A percentile compares a stretch with the other conserved stretches of the same genome.
Evolutionary conservation across 2,329 filamentous ascomycete species (phyloP).

Genomic region (Alternaria burnsii): DNA sequence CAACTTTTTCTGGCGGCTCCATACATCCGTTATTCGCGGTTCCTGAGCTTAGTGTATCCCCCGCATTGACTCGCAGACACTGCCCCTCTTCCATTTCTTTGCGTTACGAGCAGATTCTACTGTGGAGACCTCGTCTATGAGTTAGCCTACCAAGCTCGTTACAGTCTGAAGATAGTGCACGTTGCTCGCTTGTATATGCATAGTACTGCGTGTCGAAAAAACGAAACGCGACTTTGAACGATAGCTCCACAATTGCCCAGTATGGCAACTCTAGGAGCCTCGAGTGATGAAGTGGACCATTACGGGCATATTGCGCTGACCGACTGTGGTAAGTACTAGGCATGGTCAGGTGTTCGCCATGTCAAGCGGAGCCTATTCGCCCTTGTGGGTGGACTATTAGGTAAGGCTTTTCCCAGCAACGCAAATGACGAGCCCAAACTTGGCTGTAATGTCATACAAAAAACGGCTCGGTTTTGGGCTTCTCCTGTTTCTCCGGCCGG

Average conservation of each 20-base stretch:
- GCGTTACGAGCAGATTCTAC: conserved; percentile 28
- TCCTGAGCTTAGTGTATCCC: conserved; percentile 30
- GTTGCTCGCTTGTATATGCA: conserved; percentile 14
- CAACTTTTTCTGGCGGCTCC: conserved; percentile 17
- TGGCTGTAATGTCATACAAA: conserved; percentile 40
- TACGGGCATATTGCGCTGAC: conserved; percentile 32
- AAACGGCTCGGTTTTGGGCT: conserved; percentile 25
- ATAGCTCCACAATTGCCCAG: conserved; percentile 14
- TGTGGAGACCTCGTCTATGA: conserved; percentile 24
- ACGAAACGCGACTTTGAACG: conserved; percentile 9
- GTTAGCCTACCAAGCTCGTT: conserved; percentile 24
- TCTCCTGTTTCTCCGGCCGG: conserved; percentile 48
- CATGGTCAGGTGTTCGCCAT: conserved; percentile 38
- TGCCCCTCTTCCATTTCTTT: conserved; percentile 29
- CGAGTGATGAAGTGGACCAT: conserved; percentile 23
- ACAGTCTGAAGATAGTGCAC: conserved; percentile 19
- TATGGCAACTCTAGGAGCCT: conserved; percentile 12
- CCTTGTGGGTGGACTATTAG: conserved; percentile 42
- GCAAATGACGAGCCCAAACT: conserved; percentile 37
- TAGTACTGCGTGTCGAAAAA: conserved; percentile 6
- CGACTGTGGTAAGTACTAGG: conserved; percentile 24
- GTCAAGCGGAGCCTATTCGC: conserved; percentile 47
- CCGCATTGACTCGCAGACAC: conserved; percentile 8
- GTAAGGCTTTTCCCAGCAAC: conserved; percentile 43
- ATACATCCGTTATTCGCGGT: conserved; percentile 2